Evolutionary conservation across 805 yeast genomes (phyloP), one percentile per base, ranked within the genome.

Genomic region (Saccharomycopsis schoenii): DNA sequence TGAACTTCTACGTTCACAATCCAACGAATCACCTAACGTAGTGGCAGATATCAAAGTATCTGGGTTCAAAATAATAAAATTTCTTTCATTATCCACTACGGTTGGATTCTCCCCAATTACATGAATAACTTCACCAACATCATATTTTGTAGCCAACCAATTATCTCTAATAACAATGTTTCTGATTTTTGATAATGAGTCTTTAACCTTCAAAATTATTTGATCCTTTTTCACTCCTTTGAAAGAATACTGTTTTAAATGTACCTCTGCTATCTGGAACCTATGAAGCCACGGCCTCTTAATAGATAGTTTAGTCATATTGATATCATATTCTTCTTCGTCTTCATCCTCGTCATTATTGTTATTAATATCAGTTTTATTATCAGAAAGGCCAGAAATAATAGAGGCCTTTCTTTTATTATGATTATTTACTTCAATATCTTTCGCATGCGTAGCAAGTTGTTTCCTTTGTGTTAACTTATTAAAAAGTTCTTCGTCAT

Each of bases 21-120:
- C 77, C 37, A 89, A 74, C 1, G 93, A 85, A 51, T 87, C 87
- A 0, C 97, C 86, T 0, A 91, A 81, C 3, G 85, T 74, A 0
- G 98, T 94, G 1, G 97, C 91, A 0, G 97, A 82, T 0, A 93
- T 73, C 12, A 94, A 72, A 3, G 82, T 73, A 69, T 94, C 98
- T 0, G 99, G 99, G 65, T 88, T 82, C 80, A 94, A 80, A 21
- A 93, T 79, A 36, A 92, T 71, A n/a, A 91, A 69, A 66, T 86
- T 83, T 37, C 79, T 79, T 61, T 80, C 79, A 55, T 77, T 76
- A 65, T 85, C 88, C 9, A 86, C 78, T 2, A 64, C 56, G 1
- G 60, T 51, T 6, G 66, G 66, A 29, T 56, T 58, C 3, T 71
- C 77, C 4, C 85, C 79, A 11, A 88, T 76, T 4, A 87, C 71